Base-by-base conservation (phyloP, 2,329 filamentous ascomycete genomes). In the Aotearoamyces nothofagi region DNA sequence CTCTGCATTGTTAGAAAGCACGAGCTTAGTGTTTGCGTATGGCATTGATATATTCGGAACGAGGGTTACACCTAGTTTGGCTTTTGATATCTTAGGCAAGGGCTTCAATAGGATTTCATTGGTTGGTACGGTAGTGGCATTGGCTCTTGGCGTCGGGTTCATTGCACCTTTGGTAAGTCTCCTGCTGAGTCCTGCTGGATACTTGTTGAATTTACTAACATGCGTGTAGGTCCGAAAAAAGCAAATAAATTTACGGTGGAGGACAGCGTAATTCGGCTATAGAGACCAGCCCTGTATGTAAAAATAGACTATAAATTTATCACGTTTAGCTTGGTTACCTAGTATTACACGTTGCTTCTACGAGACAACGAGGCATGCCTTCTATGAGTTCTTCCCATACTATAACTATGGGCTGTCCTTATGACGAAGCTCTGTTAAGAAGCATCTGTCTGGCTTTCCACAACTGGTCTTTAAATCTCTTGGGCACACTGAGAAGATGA, bases 31-130 rank as follows among this genome's bases (percentile, higher is more conserved):
- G 9, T 78, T 94, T 45, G 84, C 83, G 0, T 93, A 79, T 45
- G 90, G 90, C 3, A 52, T 83, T 9, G 90, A 98, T 50, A 59
- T 96, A 2, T 98, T 92, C 40, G 84, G 80, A 9, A 87, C 84
- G 1, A 64, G 84, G 29, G 69, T 92, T 8, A 71, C 78, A n/a
- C 90, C 90, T 1, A 93, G 83, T 52, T 73, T 79, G 42, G 69
- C 79, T 10, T 98, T 98, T 52, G 90, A 98, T 56, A 72, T 96
- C 23, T 58, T 98, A 10, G 90, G 84, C 37, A 90, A 84, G 55
- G 81, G 82, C 3, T 98, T 98, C 54, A 90, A 87, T 50, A 94
- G 92, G 61, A 49, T 84, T 32, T 79, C 84, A 42, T 69, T 98
- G 47, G 53, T 94, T 20, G 63, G 69, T 10, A 98, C 90, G 1